Evolutionary conservation across 768 basidiomycete species (phyloP), one percentile per base, ranked within the genome.

Genomic region (Mrakia hoshinonis): DNA sequence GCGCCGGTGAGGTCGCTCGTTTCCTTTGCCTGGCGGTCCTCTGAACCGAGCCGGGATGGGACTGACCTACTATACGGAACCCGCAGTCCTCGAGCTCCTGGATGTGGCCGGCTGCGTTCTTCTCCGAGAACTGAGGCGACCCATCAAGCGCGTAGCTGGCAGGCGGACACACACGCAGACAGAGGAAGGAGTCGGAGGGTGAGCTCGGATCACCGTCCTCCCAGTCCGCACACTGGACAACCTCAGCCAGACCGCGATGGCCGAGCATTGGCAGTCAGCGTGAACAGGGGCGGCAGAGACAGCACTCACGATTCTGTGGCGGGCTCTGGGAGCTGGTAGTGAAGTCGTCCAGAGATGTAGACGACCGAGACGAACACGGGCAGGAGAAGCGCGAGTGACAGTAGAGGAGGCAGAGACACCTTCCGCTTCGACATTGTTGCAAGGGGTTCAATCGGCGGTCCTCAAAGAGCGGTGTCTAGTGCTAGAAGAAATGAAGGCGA

Each of bases 81-180:
- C 51, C 65, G 36, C 29, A 47, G n/a, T 67, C 62, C 29, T 73
- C 67, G 24, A 73, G 54, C 0, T 24, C 52, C 24, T 63, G 72
- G 20, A 73, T 36, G 15, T 73, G 72, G 7, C 4, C 10, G 1
- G 61, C 20, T 10, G 72, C 72, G 4, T 51, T 12, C 1, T n/a
- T 1, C 38, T 73, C 72, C 1, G 67, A 68, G 52, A 73, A 73
- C 24, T 67, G 60, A 36, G 67, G 72, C 1, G 13, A 1, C 3
- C 61, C 62, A 3, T 2, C 1, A 6, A 3, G 6, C 20, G 47
- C 31, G 10, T 36, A 61, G 22, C 58, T 61, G 29, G 12, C 34
- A 18, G 0, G 54, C 29, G 36, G 38, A 15, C 7, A 20, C 12
- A 31, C 13, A 20, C 11, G 49, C 3, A 7, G 10, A 13, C 26